phyloP scores from a whole-genome alignment of 352 stramenopile genomes.

The Phytophthora constricta region DNA sequence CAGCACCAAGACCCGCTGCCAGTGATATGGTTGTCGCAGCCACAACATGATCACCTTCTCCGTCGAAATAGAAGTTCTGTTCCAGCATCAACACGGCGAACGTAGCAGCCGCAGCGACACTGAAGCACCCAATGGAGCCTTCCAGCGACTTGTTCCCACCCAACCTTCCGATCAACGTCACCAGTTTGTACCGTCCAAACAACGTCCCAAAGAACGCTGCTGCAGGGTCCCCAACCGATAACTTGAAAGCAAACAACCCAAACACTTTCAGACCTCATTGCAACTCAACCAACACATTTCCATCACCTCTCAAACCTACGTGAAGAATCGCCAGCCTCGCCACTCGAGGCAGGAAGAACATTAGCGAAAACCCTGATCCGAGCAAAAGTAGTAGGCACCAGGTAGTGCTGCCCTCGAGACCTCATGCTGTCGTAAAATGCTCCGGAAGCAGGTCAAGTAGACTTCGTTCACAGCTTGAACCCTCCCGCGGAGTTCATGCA shows the following conservation, averaged over 20 bases:
- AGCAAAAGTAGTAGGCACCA: constrained; percentile 70
- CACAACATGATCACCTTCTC: background rate
- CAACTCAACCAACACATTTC: background rate
- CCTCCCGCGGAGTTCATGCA: constrained; percentile 43
- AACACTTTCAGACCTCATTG: constrained; percentile 4
- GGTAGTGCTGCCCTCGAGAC: constrained; percentile 43
- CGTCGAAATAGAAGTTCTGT: constrained; percentile 36
- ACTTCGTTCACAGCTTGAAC: constrained; percentile 36
- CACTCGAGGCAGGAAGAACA: constrained; percentile 43
- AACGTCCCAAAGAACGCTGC: constrained; percentile 56
- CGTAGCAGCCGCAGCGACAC: constrained; percentile 29
- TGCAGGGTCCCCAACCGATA: constrained; percentile 59
- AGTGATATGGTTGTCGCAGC: constrained; percentile 25
- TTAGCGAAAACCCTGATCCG: constrained; percentile 46
- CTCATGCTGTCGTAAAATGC: constrained; percentile 58
- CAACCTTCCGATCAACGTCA: constrained; percentile 23
- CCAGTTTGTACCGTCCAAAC: constrained; percentile 45
- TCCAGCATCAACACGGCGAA: constrained; percentile 33
- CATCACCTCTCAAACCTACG: constrained; percentile 32
- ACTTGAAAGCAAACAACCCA: constrained; percentile 32
- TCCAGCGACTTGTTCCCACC: constrained; percentile 52
- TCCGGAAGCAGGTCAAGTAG: constrained; percentile 52
- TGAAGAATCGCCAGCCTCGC: constrained; percentile 64
- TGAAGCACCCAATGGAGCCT: constrained; percentile 51
- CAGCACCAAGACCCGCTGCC: constrained; percentile 41